Base-by-base conservation (phyloP, 2,329 filamentous ascomycete genomes). In the Bipolaris cookei region DNA sequence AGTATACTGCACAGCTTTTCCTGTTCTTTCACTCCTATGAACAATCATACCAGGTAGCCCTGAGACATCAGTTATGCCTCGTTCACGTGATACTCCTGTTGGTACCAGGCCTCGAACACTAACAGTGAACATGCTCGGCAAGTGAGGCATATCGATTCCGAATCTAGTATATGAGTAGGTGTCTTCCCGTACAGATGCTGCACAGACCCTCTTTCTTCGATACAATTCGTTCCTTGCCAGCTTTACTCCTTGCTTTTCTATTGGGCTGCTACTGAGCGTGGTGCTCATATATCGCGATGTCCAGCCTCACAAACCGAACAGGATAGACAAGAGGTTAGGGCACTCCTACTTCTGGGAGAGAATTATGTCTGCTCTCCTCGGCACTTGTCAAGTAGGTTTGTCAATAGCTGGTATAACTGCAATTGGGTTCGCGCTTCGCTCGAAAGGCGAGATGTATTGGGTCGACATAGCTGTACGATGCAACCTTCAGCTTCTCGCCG, bases 191-290 rank as follows among this genome's bases (percentile, higher is more conserved):
- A 18, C 39, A 44, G 25, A 43, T 44, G 25, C 49, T 51, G 38
- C 21, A 43, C 38, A 44, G 38, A 51, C 37, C 28, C 28, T 25
- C 20, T 51, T 28, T 44, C 28, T 44, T 54, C 39, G 23, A 50
- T n/a, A 55, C 50, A 16, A 55, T 50, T 55, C 18, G 35, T 21
- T 61, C 45, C 35, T 57, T 57, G 52, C 54, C 35, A 35, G 58
- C 34, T 61, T 57, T 45, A 25, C 48, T 47, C 20, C 51, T 45
- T 61, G 35, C 47, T 57, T 61, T 35, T 35, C 39, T 28, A 25
- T 41, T 45, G 35, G 54, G 49, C 51, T 55, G 44, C 28, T 61
- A 35, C 50, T 57, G 38, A 61, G 54, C 41, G 35, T 57, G n/a
- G 37, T 50, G 21, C 58, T 61, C 20, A 54, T 57, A 44, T 57